phyloP scores from a whole-genome alignment of 1,139 yeast species.

The Yamadazyma mexicana region DNA sequence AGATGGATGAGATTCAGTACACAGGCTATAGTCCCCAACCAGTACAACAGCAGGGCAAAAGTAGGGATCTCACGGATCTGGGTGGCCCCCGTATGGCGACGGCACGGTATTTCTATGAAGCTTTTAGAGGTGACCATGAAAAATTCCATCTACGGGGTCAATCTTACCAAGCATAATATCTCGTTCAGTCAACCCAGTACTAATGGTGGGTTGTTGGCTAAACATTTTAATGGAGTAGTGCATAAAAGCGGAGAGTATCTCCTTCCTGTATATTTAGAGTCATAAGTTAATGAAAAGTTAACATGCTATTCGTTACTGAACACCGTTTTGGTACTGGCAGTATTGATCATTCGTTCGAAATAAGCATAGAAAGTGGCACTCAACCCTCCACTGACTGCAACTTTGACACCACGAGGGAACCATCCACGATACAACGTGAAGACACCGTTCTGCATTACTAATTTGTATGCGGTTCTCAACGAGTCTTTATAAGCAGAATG shows the following conservation, averaged over 20 bases:
- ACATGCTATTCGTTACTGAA: conserved; percentile 27
- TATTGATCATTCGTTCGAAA: conserved; percentile 51
- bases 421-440: conserved; percentile 63
- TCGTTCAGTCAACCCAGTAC: conserved; percentile 77
- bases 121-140: conserved; percentile 43
- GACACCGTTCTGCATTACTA: conserved; percentile 67
- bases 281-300: background rate
- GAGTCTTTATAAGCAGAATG: conserved; percentile 64
- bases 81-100: conserved; percentile 55
- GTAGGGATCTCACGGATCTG: conserved; percentile 68
- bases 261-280: background rate
- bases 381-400: conserved; percentile 77
- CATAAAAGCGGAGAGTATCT: conserved; percentile 44
- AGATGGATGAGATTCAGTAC: conserved; percentile 51
- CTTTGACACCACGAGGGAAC: conserved; percentile 75
- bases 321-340: conserved; percentile 52
- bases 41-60: conserved; percentile 24
- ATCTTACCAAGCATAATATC: conserved; percentile 39
- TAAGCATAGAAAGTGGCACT: conserved; percentile 69
- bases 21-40: conserved; percentile 37
- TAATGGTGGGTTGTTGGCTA: conserved; percentile 58
- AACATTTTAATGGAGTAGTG: conserved; percentile 45
- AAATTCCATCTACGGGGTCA: conserved; percentile 53
- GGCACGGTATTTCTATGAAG: conserved; percentile 47
- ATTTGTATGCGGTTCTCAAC: conserved; percentile 68